Percentiles rank a stretch among this genome's conserved stretches.
Conservation (phyloP, 1,284 basidiomycete genomes). For the Leccinum fuscescens region DNA sequence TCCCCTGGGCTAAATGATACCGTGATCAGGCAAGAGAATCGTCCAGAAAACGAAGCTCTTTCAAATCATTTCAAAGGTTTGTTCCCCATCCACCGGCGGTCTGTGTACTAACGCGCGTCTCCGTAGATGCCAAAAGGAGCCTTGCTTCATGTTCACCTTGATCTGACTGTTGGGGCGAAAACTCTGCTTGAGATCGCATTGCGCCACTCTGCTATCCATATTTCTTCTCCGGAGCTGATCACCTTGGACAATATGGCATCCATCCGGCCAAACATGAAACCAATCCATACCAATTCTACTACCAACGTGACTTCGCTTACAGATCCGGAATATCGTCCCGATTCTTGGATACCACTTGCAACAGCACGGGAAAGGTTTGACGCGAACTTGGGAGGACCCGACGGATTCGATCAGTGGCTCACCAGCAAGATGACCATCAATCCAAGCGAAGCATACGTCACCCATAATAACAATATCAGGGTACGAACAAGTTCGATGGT, state of each 20-base stretch:
- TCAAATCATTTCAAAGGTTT: slow-evolving; percentile 56
- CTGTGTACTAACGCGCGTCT: background rate
- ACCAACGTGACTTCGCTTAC: slow-evolving; percentile 41
- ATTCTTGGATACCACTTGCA: slow-evolving; percentile 53
- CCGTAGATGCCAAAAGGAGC: slow-evolving; percentile 74
- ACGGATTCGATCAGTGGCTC: slow-evolving; percentile 68
- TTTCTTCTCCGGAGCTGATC: slow-evolving; percentile 40
- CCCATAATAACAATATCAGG: slow-evolving; percentile 66
- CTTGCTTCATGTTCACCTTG: slow-evolving; percentile 68
- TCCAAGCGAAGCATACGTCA: slow-evolving; percentile 65
- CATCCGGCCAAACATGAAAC: slow-evolving; percentile 50
- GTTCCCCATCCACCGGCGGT: background rate
- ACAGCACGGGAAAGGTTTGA: slow-evolving; percentile 55
- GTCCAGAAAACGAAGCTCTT: slow-evolving; percentile 60
- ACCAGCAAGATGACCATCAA: slow-evolving; percentile 59
- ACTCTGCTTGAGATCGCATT: slow-evolving; percentile 54
- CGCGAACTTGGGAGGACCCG: slow-evolving; percentile 50
- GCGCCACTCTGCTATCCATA: slow-evolving; percentile 55
- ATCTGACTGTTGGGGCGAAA: slow-evolving; percentile 60
- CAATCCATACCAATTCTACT: slow-evolving; percentile 40
- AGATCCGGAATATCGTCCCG: slow-evolving; percentile 41
- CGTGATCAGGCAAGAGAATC: slow-evolving; percentile 47
- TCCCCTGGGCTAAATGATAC: background rate
- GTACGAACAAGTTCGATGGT: slow-evolving; percentile 31
- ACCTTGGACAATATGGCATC: slow-evolving; percentile 34